Base-by-base conservation (phyloP, 2,329 filamentous ascomycete species). In the Aspergillus hortae region DNA sequence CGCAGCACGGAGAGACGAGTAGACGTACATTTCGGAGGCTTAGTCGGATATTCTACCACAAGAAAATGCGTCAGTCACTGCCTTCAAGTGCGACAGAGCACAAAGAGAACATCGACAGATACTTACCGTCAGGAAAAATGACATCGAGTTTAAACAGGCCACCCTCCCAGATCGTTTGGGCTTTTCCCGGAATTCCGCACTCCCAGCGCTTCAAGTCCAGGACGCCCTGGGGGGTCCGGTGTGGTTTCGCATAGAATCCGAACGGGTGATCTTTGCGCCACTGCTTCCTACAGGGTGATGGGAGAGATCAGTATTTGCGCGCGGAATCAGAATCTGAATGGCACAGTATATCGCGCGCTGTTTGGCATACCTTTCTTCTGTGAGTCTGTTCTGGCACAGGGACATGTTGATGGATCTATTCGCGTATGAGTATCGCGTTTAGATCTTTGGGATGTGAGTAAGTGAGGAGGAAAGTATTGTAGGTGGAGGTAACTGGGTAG, bases 241-340 rank as follows among this genome's bases (percentile, higher is more conserved):
- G 79, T 11, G 95, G 94, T 68, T 92, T 90, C 21, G 94, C 94
- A 72, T 89, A 96, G 77, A 99, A 99, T 56, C 94, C 94, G 67
- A 99, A 99, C 0, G 95, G 95, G 67, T 99, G 94, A 63, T 99
- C 92, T 68, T 87, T 87, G 60, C 94, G 86, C 94, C 94, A 99
- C 76, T 96, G 90, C 77, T 96, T 97, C 58, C 92, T 96, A 63
- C 40, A 46, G n/a, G 38, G 57, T 50, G 40, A 44, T 43, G 40
- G 38, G 35, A 4, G 2, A 6, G 17, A n/a, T 42, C 41, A 50
- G 47, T 41, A 48, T 33, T 6, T 41, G 14, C 17, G 15, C 11
- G 15, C 14, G 1, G 17, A 2, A 17, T 23, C 19, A 23, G 11
- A n/a, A 6, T 3, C 17, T 17, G 6, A 23, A 4, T 42, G 11